phyloP scores from a whole-genome alignment of 257 asterid genomes.

The Fraxinus americana region DNA sequence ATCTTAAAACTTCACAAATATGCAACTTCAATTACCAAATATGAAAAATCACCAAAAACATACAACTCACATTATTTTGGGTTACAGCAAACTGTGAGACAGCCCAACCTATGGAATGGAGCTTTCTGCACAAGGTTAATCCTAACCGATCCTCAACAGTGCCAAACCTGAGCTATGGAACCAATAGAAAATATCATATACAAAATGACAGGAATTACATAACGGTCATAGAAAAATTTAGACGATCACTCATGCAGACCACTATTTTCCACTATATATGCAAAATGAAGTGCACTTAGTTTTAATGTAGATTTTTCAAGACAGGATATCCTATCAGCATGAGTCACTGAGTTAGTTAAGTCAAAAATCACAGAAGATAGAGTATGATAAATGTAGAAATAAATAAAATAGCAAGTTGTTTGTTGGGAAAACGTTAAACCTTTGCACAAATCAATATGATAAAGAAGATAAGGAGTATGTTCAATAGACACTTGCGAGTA shows the following conservation, averaged over 20 bases:
- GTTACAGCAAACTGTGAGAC: conserved; percentile 64
- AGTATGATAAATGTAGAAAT: neutral
- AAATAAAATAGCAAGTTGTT: neutral
- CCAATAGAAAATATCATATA: conserved; percentile 47
- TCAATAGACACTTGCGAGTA: neutral
- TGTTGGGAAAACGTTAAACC: neutral
- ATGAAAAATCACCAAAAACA: neutral
- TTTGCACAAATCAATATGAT: neutral
- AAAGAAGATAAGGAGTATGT: neutral
- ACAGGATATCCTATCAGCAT: neutral
- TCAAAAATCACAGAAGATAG: neutral
- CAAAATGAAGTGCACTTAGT: conserved; percentile 19
- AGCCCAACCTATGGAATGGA: conserved; percentile 77
- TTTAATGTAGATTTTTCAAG: conserved; percentile 2
- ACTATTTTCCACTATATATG: conserved; percentile 8
- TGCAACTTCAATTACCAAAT: conserved; percentile 3
- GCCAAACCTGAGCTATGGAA: conserved; percentile 98
- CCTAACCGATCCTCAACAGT: conserved; percentile 75
- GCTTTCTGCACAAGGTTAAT: conserved; percentile 57
- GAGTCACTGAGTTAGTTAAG: neutral
- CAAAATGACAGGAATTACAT: conserved; percentile 32
- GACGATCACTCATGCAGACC: neutral
- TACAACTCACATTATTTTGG: conserved; percentile 65
- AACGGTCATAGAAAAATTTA: conserved; percentile 11
- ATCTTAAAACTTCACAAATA: conserved; percentile 2